These are phyloP conservation scores for Botrytis medusae DNA, from an alignment of 2,329 filamentous ascomycete genomes.

Conservation along the genomic window DNA sequence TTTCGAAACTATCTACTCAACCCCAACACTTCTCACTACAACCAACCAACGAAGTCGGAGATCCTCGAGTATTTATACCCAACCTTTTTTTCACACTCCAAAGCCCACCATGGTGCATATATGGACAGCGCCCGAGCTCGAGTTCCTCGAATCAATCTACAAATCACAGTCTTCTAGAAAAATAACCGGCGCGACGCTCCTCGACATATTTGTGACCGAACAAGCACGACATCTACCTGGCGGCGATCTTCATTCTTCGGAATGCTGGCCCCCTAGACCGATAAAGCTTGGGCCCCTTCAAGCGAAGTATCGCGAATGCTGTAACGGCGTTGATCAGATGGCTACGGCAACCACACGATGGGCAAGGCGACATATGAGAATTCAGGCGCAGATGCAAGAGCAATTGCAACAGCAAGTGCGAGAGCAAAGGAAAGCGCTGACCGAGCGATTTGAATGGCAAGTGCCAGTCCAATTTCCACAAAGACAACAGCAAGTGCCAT, in stretches of 20 bases:
- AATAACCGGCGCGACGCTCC: fast-evolving
- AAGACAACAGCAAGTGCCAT: not conserved
- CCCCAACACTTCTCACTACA: not conserved
- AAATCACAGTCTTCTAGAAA: fast-evolving
- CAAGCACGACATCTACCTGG: not conserved
- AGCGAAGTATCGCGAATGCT: not conserved
- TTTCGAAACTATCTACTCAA: not conserved
- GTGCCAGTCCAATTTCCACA: not conserved
- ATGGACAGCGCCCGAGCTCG: not conserved
- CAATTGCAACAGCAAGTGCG: too few species aligned
- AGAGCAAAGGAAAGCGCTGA: too few species aligned
- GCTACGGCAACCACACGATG: too few species aligned
- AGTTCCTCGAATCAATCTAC: not conserved
- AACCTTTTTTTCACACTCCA: not conserved
- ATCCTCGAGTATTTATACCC: not conserved
- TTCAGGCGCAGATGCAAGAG: too few species aligned
- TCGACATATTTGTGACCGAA: not conserved
- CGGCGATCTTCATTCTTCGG: not conserved
- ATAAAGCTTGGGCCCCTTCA: fast-evolving
- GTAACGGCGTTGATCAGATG: too few species aligned
- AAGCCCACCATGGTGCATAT: not conserved
- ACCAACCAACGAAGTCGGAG: not conserved
- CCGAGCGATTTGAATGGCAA: too few species aligned
- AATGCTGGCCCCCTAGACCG: not conserved
- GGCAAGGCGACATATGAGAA: too few species aligned